Percentiles rank a stretch among this genome's conserved stretches.
Evolutionary conservation across 768 basidiomycete genomes (phyloP).

Genomic region (Amanita jacksonii): DNA sequence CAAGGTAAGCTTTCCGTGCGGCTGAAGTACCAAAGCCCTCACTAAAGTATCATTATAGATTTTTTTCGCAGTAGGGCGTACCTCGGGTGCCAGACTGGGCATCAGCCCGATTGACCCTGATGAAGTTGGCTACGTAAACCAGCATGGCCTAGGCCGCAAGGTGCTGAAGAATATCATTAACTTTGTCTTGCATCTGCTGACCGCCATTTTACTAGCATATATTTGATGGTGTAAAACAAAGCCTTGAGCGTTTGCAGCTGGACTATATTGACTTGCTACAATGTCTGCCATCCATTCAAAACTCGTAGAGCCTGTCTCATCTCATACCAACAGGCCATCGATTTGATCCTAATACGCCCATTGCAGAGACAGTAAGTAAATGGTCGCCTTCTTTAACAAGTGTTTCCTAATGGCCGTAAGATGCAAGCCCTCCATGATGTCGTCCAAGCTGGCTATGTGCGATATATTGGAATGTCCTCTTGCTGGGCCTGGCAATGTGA

Average conservation of each 20-base stretch:
- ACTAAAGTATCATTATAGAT: no score
- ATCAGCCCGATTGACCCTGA: conserved; percentile 19
- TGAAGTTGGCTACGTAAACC: conserved; percentile 43
- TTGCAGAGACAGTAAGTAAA: no score
- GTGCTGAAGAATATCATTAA: conserved; percentile 6
- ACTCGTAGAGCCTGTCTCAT: no score
- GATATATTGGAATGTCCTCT: no score
- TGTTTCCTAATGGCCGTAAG: no score
- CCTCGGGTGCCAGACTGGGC: conserved; percentile 11
- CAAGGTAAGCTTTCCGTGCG: conserved; percentile 36
- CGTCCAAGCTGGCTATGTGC: no score
- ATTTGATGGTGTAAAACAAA: conserved; percentile 56
- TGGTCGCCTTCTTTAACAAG: no score
- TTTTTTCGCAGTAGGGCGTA: conserved; percentile 21
- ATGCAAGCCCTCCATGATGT: no score
- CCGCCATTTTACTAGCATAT: conserved; percentile 42
- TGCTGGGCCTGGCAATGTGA: no score
- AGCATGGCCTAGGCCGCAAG: conserved; percentile 33
- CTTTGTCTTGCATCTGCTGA: not conserved
- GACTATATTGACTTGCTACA: conserved; percentile 75
- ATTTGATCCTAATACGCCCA: no score
- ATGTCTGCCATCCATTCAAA: conserved; percentile 28
- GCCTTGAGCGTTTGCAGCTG: conserved; percentile 56
- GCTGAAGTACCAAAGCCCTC: no score
- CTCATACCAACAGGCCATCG: no score